Evolutionary conservation across 2,329 filamentous ascomycete species (phyloP), one percentile per base, ranked within the genome.

Genomic region (Grosmannia huntii): DNA sequence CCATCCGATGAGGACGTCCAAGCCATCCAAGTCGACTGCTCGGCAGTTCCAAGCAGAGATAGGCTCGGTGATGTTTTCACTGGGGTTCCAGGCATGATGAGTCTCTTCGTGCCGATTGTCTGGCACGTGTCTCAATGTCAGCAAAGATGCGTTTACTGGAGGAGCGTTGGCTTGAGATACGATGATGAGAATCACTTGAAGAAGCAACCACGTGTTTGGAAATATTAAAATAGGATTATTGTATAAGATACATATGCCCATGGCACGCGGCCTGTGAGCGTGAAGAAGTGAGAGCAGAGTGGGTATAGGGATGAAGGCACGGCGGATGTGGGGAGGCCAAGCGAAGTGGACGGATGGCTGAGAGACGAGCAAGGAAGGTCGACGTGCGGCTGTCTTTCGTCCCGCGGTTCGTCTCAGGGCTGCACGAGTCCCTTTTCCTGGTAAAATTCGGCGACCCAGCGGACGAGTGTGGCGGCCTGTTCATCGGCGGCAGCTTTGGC

Each of bases 391-490:
- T 3, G 25, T 19, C 38, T 41, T 41, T 6, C 14, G 38, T 38
- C 49, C 28, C 28, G 31, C 31, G 31, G 31, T 33, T 9, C 31
- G 31, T 33, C n/a, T 53, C 21, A 54, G 7, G 41, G 38, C 38
- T 55, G 38, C 38, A 27, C 38, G 38, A 55, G 25, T 4, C 60
- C 65, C 65, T 70, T 68, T 56, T 65, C 59, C 5, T 61, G 60
- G 57, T 75, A 74, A 54, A 69, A 84, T 66, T 82, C 77, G 2
- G 67, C 69, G 3, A 83, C 75, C 81, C 81, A 84, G 33, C 64
- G 66, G 58, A 71, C 73, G 61, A 84, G 74, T 66, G 78, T 73
- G 10, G 67, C 71, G 6, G 80, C 69, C 65, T 78, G 72, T 9
- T 72, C 72, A 61, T 81, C 73, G 41, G 78, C 76, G 1, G 82